Base-by-base conservation (phyloP, 2,329 filamentous ascomycete genomes). In the Monilinia aucupariae region DNA sequence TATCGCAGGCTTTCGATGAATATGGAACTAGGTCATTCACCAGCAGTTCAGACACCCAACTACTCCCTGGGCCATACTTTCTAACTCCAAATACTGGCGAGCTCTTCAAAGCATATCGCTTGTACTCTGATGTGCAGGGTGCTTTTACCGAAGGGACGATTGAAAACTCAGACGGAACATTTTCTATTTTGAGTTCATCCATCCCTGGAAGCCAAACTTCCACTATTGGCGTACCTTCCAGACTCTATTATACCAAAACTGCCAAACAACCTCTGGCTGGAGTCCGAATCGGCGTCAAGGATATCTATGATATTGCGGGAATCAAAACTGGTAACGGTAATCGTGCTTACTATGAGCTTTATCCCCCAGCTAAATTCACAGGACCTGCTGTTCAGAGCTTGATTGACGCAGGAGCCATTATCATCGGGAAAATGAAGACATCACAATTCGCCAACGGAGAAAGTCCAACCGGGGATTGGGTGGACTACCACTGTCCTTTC, bases 221-320 rank as follows among this genome's bases (percentile, higher is more conserved):
- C 49, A 79, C 75, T 39, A 76, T 80, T 55, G 79, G 76, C 12
- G 85, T 88, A 0, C 84, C 85, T 4, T 87, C 84, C 8, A 78
- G 85, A 12, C 75, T 87, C 0, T 86, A 86, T 74, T 84, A 77
- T 72, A 80, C 77, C 2, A 79, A 77, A 52, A 82, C 80, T 0
- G 68, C 73, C 0, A 75, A 78, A n/a, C 80, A 83, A 68, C 85
- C 84, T 0, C 76, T 88, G 0, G 81, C 83, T 6, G 85, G 86
- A 22, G 79, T 86, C 4, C 79, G 85, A 22, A 71, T 88, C 0
- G 85, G 80, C 0, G 78, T 88, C 61, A 89, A 88, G 71, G 86
- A 88, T 67, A 83, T 86, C 53, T 85, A 79, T 68, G 78, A 85
- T 65, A 73, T 87, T 47, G 78, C 79, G 27, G 86, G 86, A 1